Conservation (phyloP, 768 basidiomycete species). For the Lactifluus hygrophoroides region DNA sequence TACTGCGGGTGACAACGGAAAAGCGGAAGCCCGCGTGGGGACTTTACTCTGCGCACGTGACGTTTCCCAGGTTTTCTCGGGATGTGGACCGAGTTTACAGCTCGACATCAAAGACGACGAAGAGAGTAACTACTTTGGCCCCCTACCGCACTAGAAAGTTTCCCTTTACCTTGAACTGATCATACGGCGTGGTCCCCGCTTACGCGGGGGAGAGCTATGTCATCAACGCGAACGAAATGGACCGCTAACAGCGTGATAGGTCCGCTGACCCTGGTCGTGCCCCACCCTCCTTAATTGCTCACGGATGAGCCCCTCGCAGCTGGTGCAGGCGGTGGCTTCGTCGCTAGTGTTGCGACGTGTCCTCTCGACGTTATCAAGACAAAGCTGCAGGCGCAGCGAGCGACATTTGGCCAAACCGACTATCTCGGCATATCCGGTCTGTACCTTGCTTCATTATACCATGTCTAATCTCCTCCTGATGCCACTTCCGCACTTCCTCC, state of each 20-base stretch:
- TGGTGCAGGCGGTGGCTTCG: conserved; percentile 91
- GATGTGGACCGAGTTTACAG: too few species aligned
- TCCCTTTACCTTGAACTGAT: neutral
- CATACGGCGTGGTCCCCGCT: conserved; percentile 31
- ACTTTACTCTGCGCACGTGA: neutral
- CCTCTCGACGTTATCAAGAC: conserved; percentile 98
- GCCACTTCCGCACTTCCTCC: conserved; percentile 19
- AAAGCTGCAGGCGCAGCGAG: conserved; percentile 88
- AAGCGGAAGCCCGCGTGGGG: too few species aligned
- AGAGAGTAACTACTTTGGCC: neutral
- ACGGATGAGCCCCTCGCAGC: conserved; percentile 36
- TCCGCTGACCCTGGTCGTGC: conserved; percentile 29
- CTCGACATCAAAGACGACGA: neutral
- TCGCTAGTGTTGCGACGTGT: conserved; percentile 89
- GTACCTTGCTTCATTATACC: conserved; percentile 3
- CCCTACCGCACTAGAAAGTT: neutral
- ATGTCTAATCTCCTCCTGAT: conserved; percentile 18
- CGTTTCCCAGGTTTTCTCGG: neutral
- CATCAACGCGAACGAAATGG: conserved; percentile 51
- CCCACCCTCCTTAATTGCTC: conserved; percentile 1
- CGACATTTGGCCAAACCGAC: conserved; percentile 53
- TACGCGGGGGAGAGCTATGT: conserved; percentile 62
- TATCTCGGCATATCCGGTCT: conserved; percentile 36
- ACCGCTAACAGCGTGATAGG: conserved; percentile 78
- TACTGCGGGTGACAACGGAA: too few species aligned